These are phyloP conservation scores for Plectranthus barbatus DNA, from an alignment of 257 asterid genomes.

Conservation along the genomic window DNA sequence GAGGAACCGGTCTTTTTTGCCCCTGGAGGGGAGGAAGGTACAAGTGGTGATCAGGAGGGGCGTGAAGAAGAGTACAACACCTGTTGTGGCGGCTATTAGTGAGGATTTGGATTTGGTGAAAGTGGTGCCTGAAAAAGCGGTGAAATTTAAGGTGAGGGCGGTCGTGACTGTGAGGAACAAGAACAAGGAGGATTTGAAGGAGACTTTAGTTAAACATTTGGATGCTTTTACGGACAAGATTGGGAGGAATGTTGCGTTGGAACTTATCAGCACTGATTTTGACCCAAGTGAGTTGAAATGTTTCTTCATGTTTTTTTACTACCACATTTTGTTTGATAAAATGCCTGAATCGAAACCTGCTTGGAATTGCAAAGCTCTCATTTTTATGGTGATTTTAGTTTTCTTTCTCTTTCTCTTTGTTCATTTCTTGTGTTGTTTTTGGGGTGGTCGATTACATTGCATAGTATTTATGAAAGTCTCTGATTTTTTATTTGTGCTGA, in stretches of 20 bases:
- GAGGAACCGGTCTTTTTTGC: conserved; percentile 18
- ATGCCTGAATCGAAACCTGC: not conserved
- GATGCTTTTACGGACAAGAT: conserved; percentile 73
- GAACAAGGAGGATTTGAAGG: conserved; percentile 67
- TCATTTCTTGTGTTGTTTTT: not conserved
- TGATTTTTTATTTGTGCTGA: not conserved
- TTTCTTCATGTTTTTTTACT: not conserved
- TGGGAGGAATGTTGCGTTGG: conserved; percentile 72
- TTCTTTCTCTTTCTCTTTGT: not conserved
- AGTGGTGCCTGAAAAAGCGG: conserved; percentile 61
- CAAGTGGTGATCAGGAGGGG: conserved; percentile 17
- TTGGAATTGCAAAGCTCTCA: not conserved
- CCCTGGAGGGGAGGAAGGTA: conserved; percentile 26
- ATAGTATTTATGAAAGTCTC: not conserved
- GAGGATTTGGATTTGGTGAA: conserved; percentile 67
- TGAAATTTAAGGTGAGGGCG: conserved; percentile 71
- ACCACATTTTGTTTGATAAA: not conserved
- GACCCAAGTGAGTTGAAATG: conserved; percentile 58
- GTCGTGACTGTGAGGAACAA: conserved; percentile 77
- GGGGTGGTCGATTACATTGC: not conserved
- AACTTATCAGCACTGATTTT: conserved; percentile 65
- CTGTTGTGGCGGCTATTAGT: conserved; percentile 67
- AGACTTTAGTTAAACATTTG: conserved; percentile 52
- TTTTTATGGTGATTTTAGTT: not conserved
- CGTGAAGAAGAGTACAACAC: conserved; percentile 22